A percentile compares a stretch with the other conserved stretches of the same genome.
phyloP scores from a whole-genome alignment of 2,329 filamentous ascomycete species.

The Lasiodiplodia sp. region DNA sequence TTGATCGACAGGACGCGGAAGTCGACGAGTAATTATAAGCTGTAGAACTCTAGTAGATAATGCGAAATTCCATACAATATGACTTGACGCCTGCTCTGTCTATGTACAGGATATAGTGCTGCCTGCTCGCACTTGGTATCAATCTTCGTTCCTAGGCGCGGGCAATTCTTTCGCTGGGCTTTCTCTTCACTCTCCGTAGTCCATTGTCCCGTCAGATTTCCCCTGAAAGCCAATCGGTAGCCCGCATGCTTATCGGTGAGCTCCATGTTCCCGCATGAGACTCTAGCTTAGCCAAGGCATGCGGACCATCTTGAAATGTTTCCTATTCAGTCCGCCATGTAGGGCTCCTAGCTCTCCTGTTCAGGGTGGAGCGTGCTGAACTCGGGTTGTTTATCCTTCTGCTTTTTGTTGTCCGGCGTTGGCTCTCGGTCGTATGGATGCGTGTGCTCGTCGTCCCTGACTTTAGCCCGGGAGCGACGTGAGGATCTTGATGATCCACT shows the following conservation, averaged over 20 bases:
- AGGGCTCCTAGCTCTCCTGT: background rate
- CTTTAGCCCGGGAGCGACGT: background rate
- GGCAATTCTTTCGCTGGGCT: background rate
- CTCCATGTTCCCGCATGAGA: background rate
- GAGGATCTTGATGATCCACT: background rate
- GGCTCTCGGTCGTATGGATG: slow-evolving; percentile 12
- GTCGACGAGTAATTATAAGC: slow-evolving; percentile 10
- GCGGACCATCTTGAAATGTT: background rate
- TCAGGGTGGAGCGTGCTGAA: background rate
- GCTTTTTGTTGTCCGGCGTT: background rate
- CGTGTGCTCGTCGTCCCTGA: background rate
- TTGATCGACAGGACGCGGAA: slow-evolving; percentile 9
- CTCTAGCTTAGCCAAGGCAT: background rate
- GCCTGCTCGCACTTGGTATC: background rate
- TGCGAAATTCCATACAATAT: background rate
- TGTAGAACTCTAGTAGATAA: background rate
- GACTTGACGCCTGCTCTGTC: background rate
- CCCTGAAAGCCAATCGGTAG: background rate
- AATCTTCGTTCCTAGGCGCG: background rate
- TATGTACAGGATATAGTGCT: background rate
- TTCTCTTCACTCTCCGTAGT: background rate
- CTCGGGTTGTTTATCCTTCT: background rate
- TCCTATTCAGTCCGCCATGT: background rate
- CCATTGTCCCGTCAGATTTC: background rate
- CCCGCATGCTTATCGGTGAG: background rate